A percentile compares a stretch with the other conserved stretches of the same genome.
Evolutionary conservation across 345 rosid species (phyloP).

Genomic region (Linum tenue): DNA sequence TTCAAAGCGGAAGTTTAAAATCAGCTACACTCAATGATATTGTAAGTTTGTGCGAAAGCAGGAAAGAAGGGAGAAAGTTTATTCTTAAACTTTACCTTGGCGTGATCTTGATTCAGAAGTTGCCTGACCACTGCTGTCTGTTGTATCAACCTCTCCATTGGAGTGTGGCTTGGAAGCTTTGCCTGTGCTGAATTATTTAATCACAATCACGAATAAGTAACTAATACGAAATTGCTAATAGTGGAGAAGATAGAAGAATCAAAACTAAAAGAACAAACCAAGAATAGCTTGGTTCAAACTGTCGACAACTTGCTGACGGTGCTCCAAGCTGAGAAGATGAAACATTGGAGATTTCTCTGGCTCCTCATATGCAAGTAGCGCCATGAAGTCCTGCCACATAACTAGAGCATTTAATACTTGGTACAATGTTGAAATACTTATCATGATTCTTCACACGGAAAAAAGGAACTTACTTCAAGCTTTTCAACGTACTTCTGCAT

Average conservation of each 20-base stretch:
- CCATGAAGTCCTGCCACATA: slow-evolving; percentile 58
- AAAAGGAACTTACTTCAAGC: slow-evolving; percentile 60
- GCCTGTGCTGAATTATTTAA: slow-evolving; percentile 42
- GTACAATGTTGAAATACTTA: not conserved
- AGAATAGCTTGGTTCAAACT: slow-evolving; percentile 69
- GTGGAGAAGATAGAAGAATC: slow-evolving; percentile 1
- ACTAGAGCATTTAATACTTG: slow-evolving; percentile 15
- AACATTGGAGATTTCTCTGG: slow-evolving; percentile 93
- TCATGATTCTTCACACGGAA: not conserved
- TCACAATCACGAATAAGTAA: slow-evolving; percentile 10
- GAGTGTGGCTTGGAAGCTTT: slow-evolving; percentile 59
- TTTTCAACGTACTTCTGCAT: slow-evolving; percentile 61
- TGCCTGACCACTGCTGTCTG: slow-evolving; percentile 70
- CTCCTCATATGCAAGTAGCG: slow-evolving; percentile 83
- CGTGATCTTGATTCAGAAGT: slow-evolving; percentile 55
- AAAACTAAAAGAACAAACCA: slow-evolving; percentile 41
- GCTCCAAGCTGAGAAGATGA: slow-evolving; percentile 67
- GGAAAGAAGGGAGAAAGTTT: not conserved
- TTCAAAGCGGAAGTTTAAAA: slow-evolving; percentile 15
- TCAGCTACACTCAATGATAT: not conserved
- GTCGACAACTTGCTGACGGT: slow-evolving; percentile 73
- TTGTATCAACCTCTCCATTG: slow-evolving; percentile 80
- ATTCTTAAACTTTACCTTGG: slow-evolving; percentile 43
- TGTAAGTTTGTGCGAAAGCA: too few species aligned
- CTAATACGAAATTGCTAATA: not conserved